Conservation (phyloP, 108 stramenopile genomes). For the Pseudonitzschia multiseries region DNA sequence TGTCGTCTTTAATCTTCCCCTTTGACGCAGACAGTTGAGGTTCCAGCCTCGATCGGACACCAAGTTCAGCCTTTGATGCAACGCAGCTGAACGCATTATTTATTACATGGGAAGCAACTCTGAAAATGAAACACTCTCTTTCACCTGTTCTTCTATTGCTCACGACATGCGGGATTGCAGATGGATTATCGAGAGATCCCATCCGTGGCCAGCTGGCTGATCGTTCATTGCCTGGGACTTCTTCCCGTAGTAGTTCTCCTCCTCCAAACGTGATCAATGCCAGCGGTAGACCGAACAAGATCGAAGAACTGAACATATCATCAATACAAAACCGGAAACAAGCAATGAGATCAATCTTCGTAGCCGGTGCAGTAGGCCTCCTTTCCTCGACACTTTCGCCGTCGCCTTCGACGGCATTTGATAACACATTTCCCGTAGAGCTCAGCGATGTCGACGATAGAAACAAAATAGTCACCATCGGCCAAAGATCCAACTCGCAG, state of each 20-base stretch:
- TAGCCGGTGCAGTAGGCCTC: not conserved
- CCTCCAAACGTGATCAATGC: not conserved
- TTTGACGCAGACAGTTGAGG: no score
- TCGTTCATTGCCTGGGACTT: not conserved
- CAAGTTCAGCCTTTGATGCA: no score
- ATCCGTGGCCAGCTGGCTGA: not conserved
- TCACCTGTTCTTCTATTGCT: not conserved
- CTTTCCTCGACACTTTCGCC: constrained; percentile 9
- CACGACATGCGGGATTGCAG: not conserved
- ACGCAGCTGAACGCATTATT: no score
- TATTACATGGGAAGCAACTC: no score
- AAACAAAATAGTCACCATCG: constrained; percentile 34
- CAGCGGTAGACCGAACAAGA: not conserved
- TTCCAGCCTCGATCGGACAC: no score
- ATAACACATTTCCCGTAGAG: constrained; percentile 55
- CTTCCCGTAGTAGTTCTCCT: not conserved
- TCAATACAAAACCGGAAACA: constrained; percentile 4
- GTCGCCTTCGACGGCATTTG: constrained; percentile 45
- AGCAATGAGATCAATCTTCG: not conserved
- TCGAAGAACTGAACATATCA: not conserved
- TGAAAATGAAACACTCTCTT: not conserved
- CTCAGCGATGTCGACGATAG: constrained; percentile 39
- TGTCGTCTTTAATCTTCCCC: no score
- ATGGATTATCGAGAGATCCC: not conserved
- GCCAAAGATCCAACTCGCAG: constrained; percentile 31